Conservation (phyloP, 352 stramenopile species). For the Globisporangium viniferum region DNA sequence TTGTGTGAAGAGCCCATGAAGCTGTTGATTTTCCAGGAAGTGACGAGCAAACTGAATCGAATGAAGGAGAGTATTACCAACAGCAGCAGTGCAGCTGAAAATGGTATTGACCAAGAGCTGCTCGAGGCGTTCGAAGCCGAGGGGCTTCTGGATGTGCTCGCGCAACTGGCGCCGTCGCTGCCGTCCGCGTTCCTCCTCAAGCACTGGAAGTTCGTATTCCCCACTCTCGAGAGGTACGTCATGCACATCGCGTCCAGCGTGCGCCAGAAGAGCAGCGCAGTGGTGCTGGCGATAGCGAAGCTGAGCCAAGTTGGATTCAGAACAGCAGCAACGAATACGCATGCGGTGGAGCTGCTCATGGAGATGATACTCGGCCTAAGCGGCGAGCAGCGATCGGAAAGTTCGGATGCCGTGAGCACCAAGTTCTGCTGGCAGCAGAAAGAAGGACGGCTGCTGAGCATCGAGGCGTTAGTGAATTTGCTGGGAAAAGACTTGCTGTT, state of each 20-base stretch:
- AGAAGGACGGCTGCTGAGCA: constrained; percentile 66
- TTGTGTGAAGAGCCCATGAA: constrained; percentile 55
- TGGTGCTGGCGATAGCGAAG: constrained; percentile 45
- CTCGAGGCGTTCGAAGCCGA: constrained; percentile 56
- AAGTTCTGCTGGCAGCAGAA: constrained; percentile 58
- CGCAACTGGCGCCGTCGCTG: constrained; percentile 38
- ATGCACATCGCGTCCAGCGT: constrained; percentile 72
- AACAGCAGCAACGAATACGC: background rate
- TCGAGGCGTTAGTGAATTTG: constrained; percentile 49
- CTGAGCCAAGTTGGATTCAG: constrained; percentile 16
- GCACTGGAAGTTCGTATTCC: constrained; percentile 71
- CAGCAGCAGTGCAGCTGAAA: background rate
- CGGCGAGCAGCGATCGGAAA: constrained; percentile 5
- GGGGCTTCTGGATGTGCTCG: constrained; percentile 62
- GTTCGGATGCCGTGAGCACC: constrained; percentile 8
- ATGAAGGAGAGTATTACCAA: constrained; percentile 27
- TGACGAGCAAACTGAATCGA: constrained; percentile 74
- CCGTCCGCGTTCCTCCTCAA: constrained; percentile 52
- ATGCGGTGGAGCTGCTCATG: constrained; percentile 31
- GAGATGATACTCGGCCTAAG: constrained; percentile 52
- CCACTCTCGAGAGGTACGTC: constrained; percentile 67
- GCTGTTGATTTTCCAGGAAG: constrained; percentile 62
- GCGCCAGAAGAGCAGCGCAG: constrained; percentile 46
- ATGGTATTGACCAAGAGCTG: constrained; percentile 19
- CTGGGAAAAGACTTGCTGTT: constrained; percentile 35